These are phyloP conservation scores for Triangularia verruculosa DNA, from an alignment of 2,329 filamentous ascomycete genomes.

Conservation along the genomic window DNA sequence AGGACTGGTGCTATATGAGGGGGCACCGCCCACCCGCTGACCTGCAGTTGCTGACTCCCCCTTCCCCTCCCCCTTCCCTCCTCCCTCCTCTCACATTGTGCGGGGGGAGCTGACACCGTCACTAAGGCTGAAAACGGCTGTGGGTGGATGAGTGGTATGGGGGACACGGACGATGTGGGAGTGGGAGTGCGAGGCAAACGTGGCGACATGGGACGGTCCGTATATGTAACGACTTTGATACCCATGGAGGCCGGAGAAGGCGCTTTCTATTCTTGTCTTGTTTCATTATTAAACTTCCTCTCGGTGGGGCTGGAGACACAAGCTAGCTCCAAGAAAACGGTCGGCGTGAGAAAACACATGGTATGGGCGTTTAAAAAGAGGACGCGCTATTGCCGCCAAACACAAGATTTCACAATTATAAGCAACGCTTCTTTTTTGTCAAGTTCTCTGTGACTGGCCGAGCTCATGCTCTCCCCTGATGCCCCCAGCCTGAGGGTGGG, in stretches of 20 bases:
- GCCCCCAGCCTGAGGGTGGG: neutral
- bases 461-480: neutral
- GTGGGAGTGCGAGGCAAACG: conserved; percentile 18
- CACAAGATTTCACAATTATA: neutral
- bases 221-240: conserved; percentile 19
- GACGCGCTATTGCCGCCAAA: neutral
- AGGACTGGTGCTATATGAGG: neutral
- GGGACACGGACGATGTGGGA: neutral
- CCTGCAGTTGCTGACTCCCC: neutral
- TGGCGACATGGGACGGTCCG: conserved; percentile 19
- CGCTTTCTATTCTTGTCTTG: conserved; percentile 13
- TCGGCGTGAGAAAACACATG: neutral
- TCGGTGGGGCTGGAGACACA: conserved; percentile 3
- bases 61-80: neutral
- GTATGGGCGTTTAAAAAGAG: neutral
- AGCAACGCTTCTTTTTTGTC: neutral
- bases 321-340: neutral
- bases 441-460: neutral
- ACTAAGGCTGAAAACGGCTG: neutral
- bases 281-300: conserved; percentile 14
- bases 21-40: neutral
- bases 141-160: neutral
- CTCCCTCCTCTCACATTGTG: neutral
- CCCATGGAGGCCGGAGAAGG: conserved; percentile 21
- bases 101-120: neutral